Percentiles rank a stretch among this genome's conserved stretches.
These are phyloP conservation scores for Myxozyma sirexii DNA, from an alignment of 805 yeast genomes.

Conservation along the genomic window DNA sequence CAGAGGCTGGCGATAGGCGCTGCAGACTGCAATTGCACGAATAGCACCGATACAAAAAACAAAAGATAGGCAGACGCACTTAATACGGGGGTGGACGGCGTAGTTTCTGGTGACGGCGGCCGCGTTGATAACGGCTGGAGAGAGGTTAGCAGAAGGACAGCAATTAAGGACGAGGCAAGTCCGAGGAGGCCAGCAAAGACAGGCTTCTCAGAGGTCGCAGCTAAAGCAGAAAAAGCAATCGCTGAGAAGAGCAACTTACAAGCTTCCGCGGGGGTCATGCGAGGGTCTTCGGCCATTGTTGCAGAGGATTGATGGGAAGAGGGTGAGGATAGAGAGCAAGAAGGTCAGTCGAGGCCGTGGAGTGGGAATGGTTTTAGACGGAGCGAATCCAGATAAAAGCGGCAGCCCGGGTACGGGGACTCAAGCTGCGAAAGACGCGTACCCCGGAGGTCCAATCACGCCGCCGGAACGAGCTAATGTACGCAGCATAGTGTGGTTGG, in stretches of 20 bases:
- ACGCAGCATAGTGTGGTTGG: neutral
- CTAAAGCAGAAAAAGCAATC: neutral
- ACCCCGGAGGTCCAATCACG: constrained; percentile 24
- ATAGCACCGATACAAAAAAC: neutral
- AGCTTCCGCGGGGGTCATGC: constrained; percentile 34
- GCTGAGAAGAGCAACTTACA: constrained; percentile 25
- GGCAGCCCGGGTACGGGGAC: constrained; percentile 1
- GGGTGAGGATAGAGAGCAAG: neutral
- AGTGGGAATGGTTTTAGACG: neutral
- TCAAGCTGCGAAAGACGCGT: neutral
- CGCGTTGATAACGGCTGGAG: constrained; percentile 35
- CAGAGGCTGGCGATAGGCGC: neutral
- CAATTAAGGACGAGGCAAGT: neutral
- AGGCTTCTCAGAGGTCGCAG: neutral
- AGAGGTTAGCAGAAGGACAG: constrained; percentile 6
- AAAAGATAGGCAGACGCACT: constrained; percentile 27
- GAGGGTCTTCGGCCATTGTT: constrained; percentile 35
- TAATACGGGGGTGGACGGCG: constrained; percentile 36
- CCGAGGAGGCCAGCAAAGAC: neutral
- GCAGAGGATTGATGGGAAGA: neutral
- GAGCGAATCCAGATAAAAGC: constrained; percentile 12
- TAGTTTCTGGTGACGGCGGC: constrained; percentile 39
- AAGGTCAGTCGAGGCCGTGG: constrained; percentile 13
- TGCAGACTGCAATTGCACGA: constrained; percentile 2
- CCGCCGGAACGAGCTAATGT: constrained; percentile 10